A percentile compares a stretch with the other conserved stretches of the same genome.
These are phyloP conservation scores for Penicillium sp. DNA, from an alignment of 2,329 filamentous ascomycete genomes.

Conservation along the genomic window DNA sequence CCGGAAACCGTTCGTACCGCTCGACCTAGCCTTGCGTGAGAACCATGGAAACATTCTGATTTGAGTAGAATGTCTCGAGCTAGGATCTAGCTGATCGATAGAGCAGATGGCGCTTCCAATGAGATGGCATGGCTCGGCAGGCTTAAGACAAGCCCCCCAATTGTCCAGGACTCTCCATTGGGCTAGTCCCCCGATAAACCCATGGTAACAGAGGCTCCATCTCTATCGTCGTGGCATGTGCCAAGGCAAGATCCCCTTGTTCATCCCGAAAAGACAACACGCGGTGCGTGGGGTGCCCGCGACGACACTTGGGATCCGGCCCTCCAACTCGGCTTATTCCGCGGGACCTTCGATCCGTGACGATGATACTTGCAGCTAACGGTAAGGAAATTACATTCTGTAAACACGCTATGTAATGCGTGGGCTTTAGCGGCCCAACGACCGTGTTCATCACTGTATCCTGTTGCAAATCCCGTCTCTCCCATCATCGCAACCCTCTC, in stretches of 20 bases:
- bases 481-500: neutral
- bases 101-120: constrained; percentile 2
- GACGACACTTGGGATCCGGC: neutral
- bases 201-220: neutral
- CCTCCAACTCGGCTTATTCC: neutral
- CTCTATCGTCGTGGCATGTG: neutral
- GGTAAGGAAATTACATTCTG: constrained; percentile 6
- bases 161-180: neutral
- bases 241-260: neutral
- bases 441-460: neutral
- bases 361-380: neutral
- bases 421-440: constrained; percentile 14
- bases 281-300: neutral
- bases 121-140: neutral
- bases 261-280: neutral
- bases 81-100: constrained; percentile 3
- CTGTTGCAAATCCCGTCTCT: neutral
- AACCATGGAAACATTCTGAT: neutral
- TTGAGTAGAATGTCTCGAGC: neutral
- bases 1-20: constrained; percentile 17
- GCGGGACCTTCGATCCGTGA: neutral
- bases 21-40: constrained; percentile 9
- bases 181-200: neutral
- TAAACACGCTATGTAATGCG: constrained; percentile 6
- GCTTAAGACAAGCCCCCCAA: neutral